phyloP scores from a whole-genome alignment of 805 yeast species.

The Yarrowia alimentaria region DNA sequence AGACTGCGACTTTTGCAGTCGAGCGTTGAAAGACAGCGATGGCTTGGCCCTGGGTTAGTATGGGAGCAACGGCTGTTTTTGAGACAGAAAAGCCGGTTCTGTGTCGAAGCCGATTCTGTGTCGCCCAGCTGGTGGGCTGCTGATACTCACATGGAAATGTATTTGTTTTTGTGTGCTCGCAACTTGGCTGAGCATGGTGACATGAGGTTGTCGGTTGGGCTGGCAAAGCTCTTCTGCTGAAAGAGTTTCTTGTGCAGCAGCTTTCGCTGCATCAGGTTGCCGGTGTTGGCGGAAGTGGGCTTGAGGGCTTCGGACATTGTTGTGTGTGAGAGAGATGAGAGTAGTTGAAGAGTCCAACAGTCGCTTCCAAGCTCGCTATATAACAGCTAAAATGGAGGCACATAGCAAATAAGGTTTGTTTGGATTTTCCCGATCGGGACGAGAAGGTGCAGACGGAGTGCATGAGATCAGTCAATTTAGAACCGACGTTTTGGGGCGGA shows the following conservation, averaged over 20 bases:
- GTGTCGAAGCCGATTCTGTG: too few relatives aligned
- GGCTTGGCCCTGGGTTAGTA: conserved; percentile 26
- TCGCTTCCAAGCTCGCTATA: conserved; percentile 6
- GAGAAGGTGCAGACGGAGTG: background rate
- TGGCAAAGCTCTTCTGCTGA: conserved; percentile 40
- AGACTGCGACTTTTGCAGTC: conserved; percentile 23
- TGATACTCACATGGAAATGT: conserved; percentile 42
- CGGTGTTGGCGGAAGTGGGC: conserved; percentile 21
- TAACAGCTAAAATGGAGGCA: background rate
- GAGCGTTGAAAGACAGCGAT: conserved; percentile 24
- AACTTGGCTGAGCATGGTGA: conserved; percentile 61
- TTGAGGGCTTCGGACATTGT: conserved; percentile 24
- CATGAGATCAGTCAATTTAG: conserved; percentile 9
- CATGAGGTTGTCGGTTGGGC: conserved; percentile 58
- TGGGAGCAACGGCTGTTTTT: too few relatives aligned
- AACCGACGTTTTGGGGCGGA: too few relatives aligned
- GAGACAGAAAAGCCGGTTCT: too few relatives aligned
- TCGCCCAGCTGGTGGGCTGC: too few relatives aligned
- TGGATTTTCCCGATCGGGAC: conserved; percentile 8
- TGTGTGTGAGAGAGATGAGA: background rate
- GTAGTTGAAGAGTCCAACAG: background rate
- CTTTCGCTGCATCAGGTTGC: conserved; percentile 27
- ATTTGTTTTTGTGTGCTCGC: conserved; percentile 49
- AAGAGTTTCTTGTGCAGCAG: conserved; percentile 21
- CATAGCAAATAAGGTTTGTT: conserved; percentile 11